Conservation (phyloP, 805 yeast species). For the Barnettozyma pratensis region DNA sequence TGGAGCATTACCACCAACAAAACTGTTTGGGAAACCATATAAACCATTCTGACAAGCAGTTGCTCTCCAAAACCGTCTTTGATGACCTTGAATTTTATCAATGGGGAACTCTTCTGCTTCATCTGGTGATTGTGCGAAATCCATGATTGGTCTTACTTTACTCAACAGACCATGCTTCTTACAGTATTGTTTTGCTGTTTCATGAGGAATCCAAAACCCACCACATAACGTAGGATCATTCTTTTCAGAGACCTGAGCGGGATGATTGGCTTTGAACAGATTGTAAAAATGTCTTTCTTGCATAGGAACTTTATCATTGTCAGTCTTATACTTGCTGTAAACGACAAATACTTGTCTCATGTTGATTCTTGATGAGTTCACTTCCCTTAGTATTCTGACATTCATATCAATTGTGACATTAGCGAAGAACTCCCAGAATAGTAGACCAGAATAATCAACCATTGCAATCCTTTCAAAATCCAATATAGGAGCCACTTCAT, state of each 20-base stretch:
- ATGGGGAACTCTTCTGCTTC: slow-evolving; percentile 4
- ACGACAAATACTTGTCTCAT: slow-evolving; percentile 22
- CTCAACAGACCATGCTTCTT: slow-evolving; percentile 15
- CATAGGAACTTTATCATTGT: slow-evolving; percentile 3
- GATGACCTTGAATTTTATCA: slow-evolving; percentile 8
- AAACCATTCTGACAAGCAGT: slow-evolving; percentile 12
- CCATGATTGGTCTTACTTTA: slow-evolving; percentile 14
- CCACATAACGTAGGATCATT: slow-evolving; percentile 26
- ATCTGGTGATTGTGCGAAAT: slow-evolving; percentile 14
- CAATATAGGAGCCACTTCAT: slow-evolving; percentile 18
- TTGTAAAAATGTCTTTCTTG: slow-evolving; percentile 15
- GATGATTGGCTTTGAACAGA: slow-evolving; percentile 4
- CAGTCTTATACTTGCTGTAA: slow-evolving; percentile 15
- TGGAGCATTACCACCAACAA: slow-evolving; percentile 20
- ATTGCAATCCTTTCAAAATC: slow-evolving; percentile 23
- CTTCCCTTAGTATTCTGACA: slow-evolving; percentile 24
- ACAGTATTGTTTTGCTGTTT: slow-evolving; percentile 14
- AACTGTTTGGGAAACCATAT: slow-evolving; percentile 17
- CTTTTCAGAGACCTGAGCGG: slow-evolving; percentile 5
- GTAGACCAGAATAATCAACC: slow-evolving; percentile 20
- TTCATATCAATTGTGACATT: slow-evolving; percentile 11
- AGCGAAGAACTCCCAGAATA: slow-evolving; percentile 24
- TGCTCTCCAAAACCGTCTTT: slow-evolving; percentile 11
- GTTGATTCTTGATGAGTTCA: slow-evolving; percentile 13
- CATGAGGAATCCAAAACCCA: slow-evolving; percentile 24